Conservation (phyloP, 768 basidiomycete genomes). For the Trametes cinnabarina region DNA sequence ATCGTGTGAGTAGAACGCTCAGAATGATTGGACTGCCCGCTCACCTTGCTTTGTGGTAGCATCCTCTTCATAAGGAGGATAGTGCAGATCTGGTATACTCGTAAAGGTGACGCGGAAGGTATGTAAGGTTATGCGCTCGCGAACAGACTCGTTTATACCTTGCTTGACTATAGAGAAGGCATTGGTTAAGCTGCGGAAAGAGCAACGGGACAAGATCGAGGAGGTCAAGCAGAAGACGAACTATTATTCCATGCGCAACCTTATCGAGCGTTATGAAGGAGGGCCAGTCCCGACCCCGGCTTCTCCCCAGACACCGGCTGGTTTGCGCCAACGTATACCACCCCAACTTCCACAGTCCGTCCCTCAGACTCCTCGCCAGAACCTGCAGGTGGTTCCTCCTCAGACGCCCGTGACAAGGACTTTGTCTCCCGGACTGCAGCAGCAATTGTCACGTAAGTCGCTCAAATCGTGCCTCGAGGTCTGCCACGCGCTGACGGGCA, state of each 20-base stretch:
- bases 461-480: background rate
- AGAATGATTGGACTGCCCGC: background rate
- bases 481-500: background rate
- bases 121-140: constrained; percentile 15
- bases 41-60: constrained; percentile 30
- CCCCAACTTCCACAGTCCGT: constrained; percentile 25
- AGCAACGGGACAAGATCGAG: constrained; percentile 83
- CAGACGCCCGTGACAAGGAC: constrained; percentile 19
- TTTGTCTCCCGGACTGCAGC: constrained; percentile 28
- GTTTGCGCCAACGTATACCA: constrained; percentile 41
- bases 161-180: constrained; percentile 60
- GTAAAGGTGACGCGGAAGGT: constrained; percentile 83
- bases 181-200: constrained; percentile 66
- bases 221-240: constrained; percentile 98
- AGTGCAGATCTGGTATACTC: constrained; percentile 80
- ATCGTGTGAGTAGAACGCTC: constrained; percentile 57
- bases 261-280: constrained; percentile 90
- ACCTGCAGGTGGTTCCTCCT: constrained; percentile 28
- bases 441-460: constrained; percentile 41
- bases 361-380: constrained; percentile 28
- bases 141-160: background rate
- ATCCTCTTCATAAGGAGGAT: constrained; percentile 77
- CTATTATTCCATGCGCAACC: constrained; percentile 86
- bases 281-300: constrained; percentile 33
- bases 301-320: constrained; percentile 26